These are phyloP conservation scores for Nicotiana otophora DNA, from an alignment of 257 asterid genomes.

Conservation along the genomic window DNA sequence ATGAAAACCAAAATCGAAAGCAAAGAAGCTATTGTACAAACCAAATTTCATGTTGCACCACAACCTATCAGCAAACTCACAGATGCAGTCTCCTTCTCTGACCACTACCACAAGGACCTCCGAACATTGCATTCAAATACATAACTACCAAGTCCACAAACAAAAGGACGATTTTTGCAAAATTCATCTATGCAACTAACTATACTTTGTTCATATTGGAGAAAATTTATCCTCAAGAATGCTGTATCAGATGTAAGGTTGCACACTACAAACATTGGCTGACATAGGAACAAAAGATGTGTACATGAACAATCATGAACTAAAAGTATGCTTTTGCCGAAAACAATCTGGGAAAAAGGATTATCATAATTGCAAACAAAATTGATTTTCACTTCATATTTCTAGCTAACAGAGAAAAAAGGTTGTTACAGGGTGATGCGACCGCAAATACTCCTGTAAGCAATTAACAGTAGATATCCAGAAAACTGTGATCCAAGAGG, in stretches of 20 bases:
- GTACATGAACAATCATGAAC: background rate
- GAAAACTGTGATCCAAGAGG: background rate
- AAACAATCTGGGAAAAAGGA: background rate
- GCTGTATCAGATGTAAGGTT: background rate
- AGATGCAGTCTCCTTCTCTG: background rate
- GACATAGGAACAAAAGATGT: background rate
- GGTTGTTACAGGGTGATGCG: background rate
- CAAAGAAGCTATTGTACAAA: slow-evolving; percentile 9
- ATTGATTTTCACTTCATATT: background rate
- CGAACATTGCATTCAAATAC: background rate
- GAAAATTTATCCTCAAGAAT: background rate
- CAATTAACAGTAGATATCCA: background rate
- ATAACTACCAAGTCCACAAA: background rate
- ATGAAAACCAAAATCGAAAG: background rate
- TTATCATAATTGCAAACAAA: background rate
- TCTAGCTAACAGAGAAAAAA: background rate
- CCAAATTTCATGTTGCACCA: slow-evolving; percentile 14
- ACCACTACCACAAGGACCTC: background rate
- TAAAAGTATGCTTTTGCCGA: background rate
- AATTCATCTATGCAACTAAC: background rate
- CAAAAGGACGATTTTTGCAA: background rate
- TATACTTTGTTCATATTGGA: background rate
- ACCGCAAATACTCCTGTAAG: background rate
- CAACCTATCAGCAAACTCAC: slow-evolving; percentile 4
- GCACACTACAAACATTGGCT: background rate